phyloP scores from a whole-genome alignment of 768 basidiomycete genomes.

The Suillus luteus region DNA sequence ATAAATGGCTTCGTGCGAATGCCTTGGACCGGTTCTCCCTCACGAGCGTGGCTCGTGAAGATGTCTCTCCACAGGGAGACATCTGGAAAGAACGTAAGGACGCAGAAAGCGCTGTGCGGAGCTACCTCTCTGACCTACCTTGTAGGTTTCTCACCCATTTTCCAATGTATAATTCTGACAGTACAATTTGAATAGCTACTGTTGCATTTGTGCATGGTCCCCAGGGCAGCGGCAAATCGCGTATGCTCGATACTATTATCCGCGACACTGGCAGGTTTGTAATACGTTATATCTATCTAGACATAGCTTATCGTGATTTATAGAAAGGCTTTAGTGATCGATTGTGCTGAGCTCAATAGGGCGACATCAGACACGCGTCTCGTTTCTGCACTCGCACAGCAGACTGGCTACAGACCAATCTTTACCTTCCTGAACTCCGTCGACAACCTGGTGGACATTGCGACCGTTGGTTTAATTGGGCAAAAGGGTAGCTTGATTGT shows the following conservation, averaged over 20 bases:
- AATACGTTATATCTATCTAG: not conserved
- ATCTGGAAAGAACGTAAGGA: conserved; percentile 87
- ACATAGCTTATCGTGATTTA: conserved; percentile 3
- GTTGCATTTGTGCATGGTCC: conserved; percentile 81
- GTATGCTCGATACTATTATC: conserved; percentile 56
- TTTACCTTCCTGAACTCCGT: conserved; percentile 84
- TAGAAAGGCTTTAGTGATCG: conserved; percentile 77
- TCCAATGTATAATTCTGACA: conserved; percentile 12
- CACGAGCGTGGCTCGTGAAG: conserved; percentile 22
- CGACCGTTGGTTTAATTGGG: conserved; percentile 90
- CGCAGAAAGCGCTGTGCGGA: conserved; percentile 64
- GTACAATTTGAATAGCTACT: conserved; percentile 47
- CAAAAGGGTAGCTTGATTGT: conserved; percentile 66
- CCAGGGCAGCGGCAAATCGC: conserved; percentile 78
- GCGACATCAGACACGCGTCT: conserved; percentile 69
- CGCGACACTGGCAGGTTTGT: conserved; percentile 54
- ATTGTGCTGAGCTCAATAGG: conserved; percentile 76
- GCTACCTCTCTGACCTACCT: conserved; percentile 79
- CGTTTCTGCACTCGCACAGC: conserved; percentile 66
- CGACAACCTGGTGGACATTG: conserved; percentile 86
- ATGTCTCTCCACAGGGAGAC: conserved; percentile 32
- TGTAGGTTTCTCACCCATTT: conserved; percentile 41
- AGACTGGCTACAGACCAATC: conserved; percentile 89
- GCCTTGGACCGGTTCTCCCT: conserved; percentile 54
- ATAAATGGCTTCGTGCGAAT: conserved; percentile 73